Evolutionary conservation across 495 filamentous ascomycete genomes (phyloP).

Genomic region (Diplogelasinospora grovesii): DNA sequence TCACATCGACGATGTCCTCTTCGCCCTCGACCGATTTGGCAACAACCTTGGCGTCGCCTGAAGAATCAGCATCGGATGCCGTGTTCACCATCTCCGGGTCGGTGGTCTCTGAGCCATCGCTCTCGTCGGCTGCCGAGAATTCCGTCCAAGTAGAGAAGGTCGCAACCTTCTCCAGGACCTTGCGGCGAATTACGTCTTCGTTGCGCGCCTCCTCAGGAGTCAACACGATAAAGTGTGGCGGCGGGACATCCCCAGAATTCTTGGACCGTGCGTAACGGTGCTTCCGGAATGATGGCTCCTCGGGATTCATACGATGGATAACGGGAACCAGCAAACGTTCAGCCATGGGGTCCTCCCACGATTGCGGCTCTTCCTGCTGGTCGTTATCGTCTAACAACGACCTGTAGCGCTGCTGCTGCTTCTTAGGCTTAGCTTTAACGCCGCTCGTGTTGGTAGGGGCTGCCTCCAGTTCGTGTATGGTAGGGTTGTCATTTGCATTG

Average conservation of each 20-base stretch:
- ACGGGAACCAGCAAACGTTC: slow-evolving; percentile 74
- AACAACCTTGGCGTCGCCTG: slow-evolving; percentile 61
- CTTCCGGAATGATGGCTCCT: slow-evolving; percentile 4
- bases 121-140: slow-evolving; percentile 41
- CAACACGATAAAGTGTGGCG: slow-evolving; percentile 47
- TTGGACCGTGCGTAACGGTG: slow-evolving; percentile 9
- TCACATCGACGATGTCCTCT: slow-evolving; percentile 85
- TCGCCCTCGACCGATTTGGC: slow-evolving; percentile 78
- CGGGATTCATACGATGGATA: slow-evolving; percentile 51
- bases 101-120: slow-evolving; percentile 41
- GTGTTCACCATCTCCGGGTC: slow-evolving; percentile 68
- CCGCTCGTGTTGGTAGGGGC: slow-evolving; percentile 69
- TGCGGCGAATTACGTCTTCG: slow-evolving; percentile 45
- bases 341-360: slow-evolving; percentile 56
- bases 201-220: slow-evolving; percentile 43
- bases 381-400: slow-evolving; percentile 42
- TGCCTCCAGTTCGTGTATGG: slow-evolving; percentile 74
- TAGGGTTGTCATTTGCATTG: slow-evolving; percentile 53
- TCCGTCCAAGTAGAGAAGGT: slow-evolving; percentile 36
- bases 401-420: slow-evolving; percentile 36
- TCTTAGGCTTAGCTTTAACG: slow-evolving; percentile 31
- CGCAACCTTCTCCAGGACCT: slow-evolving; percentile 40
- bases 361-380: slow-evolving; percentile 50
- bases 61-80: slow-evolving; percentile 66
- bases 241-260: slow-evolving; percentile 19